Base-by-base conservation (phyloP, 305 asterid species). In the Fraxinus nigra region DNA sequence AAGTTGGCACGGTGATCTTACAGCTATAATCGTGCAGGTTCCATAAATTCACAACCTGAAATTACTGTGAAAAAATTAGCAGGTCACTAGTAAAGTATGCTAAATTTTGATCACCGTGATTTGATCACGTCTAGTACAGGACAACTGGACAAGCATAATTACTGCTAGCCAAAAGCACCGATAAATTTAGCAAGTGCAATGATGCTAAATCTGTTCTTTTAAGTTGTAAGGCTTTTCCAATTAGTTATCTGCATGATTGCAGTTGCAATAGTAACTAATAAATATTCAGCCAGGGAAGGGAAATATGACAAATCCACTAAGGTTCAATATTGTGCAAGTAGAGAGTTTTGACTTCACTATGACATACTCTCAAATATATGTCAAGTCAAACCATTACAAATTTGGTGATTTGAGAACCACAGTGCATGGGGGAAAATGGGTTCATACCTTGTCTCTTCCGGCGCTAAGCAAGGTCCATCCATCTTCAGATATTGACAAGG, bases 11-110 rank as follows among this genome's bases (percentile, higher is more conserved):
- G 74, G 97, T 92, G 67, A 78, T 80, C 84, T 83, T 84, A 88
- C 97, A 93, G 86, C 93, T 87, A 82, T 90, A 91, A 90, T 97
- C 93, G 69, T 85, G 94, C 82, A 97, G 91, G 89, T 89, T 88
- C 99, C 99, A 97, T 81, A 94, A 33, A 87, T 93, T 92, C 38
- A 94, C 95, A 87, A 97, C 93, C 99, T 97, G 95, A 79, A 85
- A 85, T 59, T 40, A 85, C 83, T 79, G 63, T 32, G 72, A 46
- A 51, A 51, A 22, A 30, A 84, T 90, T 79, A 86, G 85, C 72
- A 83, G 65, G 75, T 40, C 72, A 63, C 76, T 81, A 37, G 48
- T 16, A 70, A 34, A 78, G 61, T 67, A 76, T 38, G 37, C 34
- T 35, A 77, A 16, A 35, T 35, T 72, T 30, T 26, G 43, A 69